phyloP scores from a whole-genome alignment of 2,329 filamentous ascomycete genomes.

The Annulohypoxylon truncatum region DNA sequence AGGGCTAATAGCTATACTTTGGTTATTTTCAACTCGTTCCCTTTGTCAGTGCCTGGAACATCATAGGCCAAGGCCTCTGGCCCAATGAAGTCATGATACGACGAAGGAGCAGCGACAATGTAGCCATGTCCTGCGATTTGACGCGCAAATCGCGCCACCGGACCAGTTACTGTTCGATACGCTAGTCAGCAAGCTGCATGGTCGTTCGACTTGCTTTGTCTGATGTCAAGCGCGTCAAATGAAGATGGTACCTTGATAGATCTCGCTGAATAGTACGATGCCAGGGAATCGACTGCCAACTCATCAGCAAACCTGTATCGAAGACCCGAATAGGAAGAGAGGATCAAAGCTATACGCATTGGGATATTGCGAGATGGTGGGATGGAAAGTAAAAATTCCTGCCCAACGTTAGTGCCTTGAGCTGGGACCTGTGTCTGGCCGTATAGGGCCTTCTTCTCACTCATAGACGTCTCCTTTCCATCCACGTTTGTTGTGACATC shows the following conservation, averaged over 20 bases:
- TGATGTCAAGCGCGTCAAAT: slow-evolving; percentile 8
- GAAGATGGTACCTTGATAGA: slow-evolving; percentile 81
- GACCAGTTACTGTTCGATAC: slow-evolving; percentile 77
- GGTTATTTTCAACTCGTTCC: slow-evolving; percentile 86
- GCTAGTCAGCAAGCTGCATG: slow-evolving; percentile 31
- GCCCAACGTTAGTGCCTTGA: slow-evolving; percentile 40
- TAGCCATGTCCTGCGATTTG: slow-evolving; percentile 94
- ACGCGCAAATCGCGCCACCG: slow-evolving; percentile 87
- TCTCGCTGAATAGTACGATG: slow-evolving; percentile 90
- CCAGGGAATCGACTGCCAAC: slow-evolving; percentile 74
- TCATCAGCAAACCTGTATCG: slow-evolving; percentile 28
- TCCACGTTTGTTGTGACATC: slow-evolving; percentile 64
- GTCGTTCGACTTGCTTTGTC: slow-evolving; percentile 9
- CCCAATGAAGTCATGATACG: slow-evolving; percentile 92
- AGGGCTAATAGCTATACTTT: slow-evolving; percentile 66
- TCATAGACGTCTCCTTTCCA: slow-evolving; percentile 66
- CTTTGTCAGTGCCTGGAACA: slow-evolving; percentile 84
- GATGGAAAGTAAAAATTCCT: slow-evolving; percentile 93
- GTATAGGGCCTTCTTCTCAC: slow-evolving; percentile 50
- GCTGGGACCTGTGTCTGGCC: neutral
- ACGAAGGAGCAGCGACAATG: slow-evolving; percentile 90
- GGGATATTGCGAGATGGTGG: slow-evolving; percentile 84
- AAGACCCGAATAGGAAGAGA: slow-evolving; percentile 16
- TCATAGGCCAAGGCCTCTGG: slow-evolving; percentile 88
- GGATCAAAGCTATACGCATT: slow-evolving; percentile 70